Conservation (phyloP, 2,329 filamentous ascomycete species). For the Pseudogymnoascus destructans region DNA sequence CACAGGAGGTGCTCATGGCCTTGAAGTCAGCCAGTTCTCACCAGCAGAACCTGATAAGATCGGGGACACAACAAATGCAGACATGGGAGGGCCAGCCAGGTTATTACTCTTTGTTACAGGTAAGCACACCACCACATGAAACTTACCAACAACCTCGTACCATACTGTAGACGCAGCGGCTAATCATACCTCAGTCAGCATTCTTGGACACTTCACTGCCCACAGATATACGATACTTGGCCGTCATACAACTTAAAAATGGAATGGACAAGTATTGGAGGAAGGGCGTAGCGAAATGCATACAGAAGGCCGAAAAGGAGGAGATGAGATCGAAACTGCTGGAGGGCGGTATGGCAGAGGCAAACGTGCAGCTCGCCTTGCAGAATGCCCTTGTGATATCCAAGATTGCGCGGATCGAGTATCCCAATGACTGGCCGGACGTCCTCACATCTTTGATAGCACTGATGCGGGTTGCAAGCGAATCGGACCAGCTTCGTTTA, state of each 20-base stretch:
- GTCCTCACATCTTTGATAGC: constrained; percentile 47
- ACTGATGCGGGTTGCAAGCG: constrained; percentile 45
- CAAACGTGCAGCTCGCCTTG: constrained; percentile 60
- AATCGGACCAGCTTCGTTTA: constrained; percentile 51
- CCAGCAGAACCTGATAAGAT: constrained; percentile 49
- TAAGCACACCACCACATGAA: constrained; percentile 24
- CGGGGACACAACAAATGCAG: constrained; percentile 53
- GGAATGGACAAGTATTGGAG: constrained; percentile 94
- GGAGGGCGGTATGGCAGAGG: constrained; percentile 64
- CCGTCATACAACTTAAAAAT: constrained; percentile 91
- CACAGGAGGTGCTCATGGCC: constrained; percentile 49
- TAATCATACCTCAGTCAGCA: constrained; percentile 42
- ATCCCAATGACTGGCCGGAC: constrained; percentile 70
- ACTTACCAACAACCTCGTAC: not conserved
- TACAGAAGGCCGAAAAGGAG: constrained; percentile 62
- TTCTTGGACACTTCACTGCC: constrained; percentile 72
- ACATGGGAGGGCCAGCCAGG: constrained; percentile 55
- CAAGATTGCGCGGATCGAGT: constrained; percentile 83
- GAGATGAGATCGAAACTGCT: constrained; percentile 64
- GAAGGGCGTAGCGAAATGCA: constrained; percentile 46
- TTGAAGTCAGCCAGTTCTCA: constrained; percentile 51
- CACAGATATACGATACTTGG: constrained; percentile 68
- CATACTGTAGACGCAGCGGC: constrained; percentile 7
- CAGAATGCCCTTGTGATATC: constrained; percentile 82
- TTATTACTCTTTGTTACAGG: constrained; percentile 59